Evolutionary conservation across 1,139 yeast species (phyloP).

Genomic region (Taiozyma onychis): DNA sequence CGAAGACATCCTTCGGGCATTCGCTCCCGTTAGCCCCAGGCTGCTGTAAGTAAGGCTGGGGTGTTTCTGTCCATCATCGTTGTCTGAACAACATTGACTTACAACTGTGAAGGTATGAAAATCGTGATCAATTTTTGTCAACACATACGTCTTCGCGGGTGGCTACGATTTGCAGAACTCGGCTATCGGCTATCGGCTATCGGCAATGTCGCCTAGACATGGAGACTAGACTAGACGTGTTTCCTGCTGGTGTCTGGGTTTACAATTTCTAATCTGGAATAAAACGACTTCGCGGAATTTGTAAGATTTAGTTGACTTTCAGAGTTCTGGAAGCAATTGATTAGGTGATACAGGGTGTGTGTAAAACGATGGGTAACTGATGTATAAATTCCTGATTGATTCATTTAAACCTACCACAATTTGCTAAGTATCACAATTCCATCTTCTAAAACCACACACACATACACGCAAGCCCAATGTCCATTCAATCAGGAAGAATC

Average conservation of each 20-base stretch:
- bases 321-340: background rate
- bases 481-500: constrained; percentile 42
- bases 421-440: too few species aligned
- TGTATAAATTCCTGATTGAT: background rate
- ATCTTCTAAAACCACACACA: too few species aligned
- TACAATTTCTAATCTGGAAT: background rate
- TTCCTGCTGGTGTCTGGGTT: background rate
- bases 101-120: background rate
- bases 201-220: too few species aligned
- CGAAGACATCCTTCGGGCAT: background rate
- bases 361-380: background rate
- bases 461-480: constrained; percentile 23
- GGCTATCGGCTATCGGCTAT: background rate
- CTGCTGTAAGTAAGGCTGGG: too few species aligned
- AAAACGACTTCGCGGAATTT: background rate
- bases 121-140: background rate
- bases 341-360: background rate
- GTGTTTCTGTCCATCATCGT: background rate
- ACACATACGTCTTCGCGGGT: background rate
- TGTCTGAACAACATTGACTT: background rate
- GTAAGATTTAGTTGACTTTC: background rate
- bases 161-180: background rate
- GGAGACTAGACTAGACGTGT: background rate
- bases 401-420: too few species aligned
- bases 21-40: background rate